A percentile compares a stretch with the other conserved stretches of the same genome.
Conservation (phyloP, 495 filamentous ascomycete genomes). For the Podospora conica region DNA sequence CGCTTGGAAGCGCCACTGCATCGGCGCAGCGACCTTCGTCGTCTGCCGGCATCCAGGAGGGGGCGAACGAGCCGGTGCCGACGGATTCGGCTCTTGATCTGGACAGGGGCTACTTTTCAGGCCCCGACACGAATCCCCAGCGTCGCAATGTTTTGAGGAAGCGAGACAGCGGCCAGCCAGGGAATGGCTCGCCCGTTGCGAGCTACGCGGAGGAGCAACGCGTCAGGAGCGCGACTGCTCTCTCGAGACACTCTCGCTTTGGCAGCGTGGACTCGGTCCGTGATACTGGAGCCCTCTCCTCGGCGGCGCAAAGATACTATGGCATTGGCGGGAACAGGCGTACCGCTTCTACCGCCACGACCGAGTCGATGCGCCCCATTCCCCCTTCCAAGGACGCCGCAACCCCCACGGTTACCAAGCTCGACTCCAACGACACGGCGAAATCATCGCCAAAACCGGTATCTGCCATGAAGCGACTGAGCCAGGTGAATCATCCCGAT, state of each 20-base stretch:
- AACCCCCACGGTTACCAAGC: constrained; percentile 58
- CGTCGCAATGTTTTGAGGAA: constrained; percentile 76
- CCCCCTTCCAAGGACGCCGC: constrained; percentile 44
- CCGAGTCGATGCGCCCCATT: constrained; percentile 41
- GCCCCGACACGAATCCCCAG: constrained; percentile 72
- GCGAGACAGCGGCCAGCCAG: constrained; percentile 52
- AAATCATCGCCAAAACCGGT: constrained; percentile 30
- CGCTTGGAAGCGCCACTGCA: constrained; percentile 52
- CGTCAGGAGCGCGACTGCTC: constrained; percentile 51
- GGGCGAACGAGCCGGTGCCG: constrained; percentile 26
- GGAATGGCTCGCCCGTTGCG: constrained; percentile 53
- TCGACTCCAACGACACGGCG: constrained; percentile 57
- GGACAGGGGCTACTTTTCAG: constrained; percentile 92
- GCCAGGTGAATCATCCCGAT: constrained; percentile 46
- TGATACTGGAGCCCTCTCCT: constrained; percentile 31
- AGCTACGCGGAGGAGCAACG: constrained; percentile 70
- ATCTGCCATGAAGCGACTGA: constrained; percentile 44
- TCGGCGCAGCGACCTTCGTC: constrained; percentile 32
- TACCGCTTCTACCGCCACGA: constrained; percentile 45
- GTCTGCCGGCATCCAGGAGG: constrained; percentile 41
- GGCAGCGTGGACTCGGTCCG: constrained; percentile 59
- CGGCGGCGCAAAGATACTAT: constrained; percentile 59
- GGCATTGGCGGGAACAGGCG: constrained; percentile 39
- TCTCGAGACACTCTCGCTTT: constrained; percentile 70
- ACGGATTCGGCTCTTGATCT: constrained; percentile 51